Evolutionary conservation across 257 asterid genomes (phyloP), one percentile per base, ranked within the genome.

Genomic region (Coffea eugenioides): DNA sequence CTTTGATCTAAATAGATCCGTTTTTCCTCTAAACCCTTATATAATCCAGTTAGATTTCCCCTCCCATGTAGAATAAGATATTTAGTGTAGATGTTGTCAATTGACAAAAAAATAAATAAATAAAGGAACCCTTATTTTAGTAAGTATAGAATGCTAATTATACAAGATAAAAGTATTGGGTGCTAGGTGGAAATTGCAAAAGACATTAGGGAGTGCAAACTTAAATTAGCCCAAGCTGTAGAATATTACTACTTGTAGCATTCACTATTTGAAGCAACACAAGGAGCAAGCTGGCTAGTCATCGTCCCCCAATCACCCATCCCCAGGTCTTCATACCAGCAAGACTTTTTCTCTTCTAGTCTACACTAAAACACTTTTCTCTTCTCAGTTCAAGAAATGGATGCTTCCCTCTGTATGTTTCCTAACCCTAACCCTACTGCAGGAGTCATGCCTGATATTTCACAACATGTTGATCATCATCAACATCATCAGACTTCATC

Each of bases 361-460:
- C 74, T 8, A 18, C 27, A 2, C 74, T 16, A 45, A 20, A 0
- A 1, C 0, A 2, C 0, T 10, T 7, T 10, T 61, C 67, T 14
- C 12, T 10, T 13, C 15, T 66, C 23, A 31, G 4, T 9, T 31
- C 64, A 56, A 52, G 36, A 48, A 83, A 80, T 71, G 86, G 79
- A 77, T 8, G 66, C 16, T 65, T 59, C 72, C 15, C 80, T 71
- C 21, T n/a, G 41, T 25, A 12, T 36, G 62, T 36, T 21, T 54
- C 76, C 79, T 73, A 82, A 73, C 82, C 83, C 83, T 79, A 79
- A 75, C 79, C 78, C 83, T 79, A 66, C 39, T 62, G 3, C 43
- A 39, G 74, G 45, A 18, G 20, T 14, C 34, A 31, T 74, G 2
- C 5, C 49, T 48, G 13, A 6, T 46, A 36, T 46, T 21, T 6